A percentile compares a stretch with the other conserved stretches of the same genome.
Conservation (phyloP, 2,329 filamentous ascomycete species). For the Coniella vitis region DNA sequence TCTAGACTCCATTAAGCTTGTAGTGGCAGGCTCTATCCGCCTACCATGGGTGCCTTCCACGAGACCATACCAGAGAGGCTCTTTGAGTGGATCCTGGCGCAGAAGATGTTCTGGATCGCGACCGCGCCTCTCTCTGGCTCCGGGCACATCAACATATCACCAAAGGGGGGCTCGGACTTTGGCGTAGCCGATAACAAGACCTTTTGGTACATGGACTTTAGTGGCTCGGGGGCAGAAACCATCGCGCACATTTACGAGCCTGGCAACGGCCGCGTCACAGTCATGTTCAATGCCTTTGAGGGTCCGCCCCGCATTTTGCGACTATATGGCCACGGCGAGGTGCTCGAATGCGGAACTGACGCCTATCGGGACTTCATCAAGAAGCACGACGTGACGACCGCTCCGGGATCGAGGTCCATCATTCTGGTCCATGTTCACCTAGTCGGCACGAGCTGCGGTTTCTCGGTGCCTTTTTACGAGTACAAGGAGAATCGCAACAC, state of each 20-base stretch:
- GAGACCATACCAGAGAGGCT: constrained; percentile 44
- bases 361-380: constrained; percentile 29
- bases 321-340: constrained; percentile 31
- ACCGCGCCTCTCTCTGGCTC: constrained; percentile 60
- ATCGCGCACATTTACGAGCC: constrained; percentile 66
- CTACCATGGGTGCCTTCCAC: constrained; percentile 12
- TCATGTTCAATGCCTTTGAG: constrained; percentile 57
- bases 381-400: constrained; percentile 22
- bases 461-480: constrained; percentile 32
- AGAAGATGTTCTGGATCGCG: constrained; percentile 70
- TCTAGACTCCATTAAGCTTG: not conserved
- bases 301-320: constrained; percentile 32
- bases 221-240: constrained; percentile 70
- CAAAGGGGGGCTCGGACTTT: constrained; percentile 64
- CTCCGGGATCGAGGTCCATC: constrained; percentile 28
- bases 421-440: constrained; percentile 33
- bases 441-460: constrained; percentile 33
- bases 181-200: constrained; percentile 50
- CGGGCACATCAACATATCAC: constrained; percentile 67
- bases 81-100: constrained; percentile 55
- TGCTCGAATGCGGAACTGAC: constrained; percentile 27
- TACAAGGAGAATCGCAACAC: constrained; percentile 31
- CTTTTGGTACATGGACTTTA: constrained; percentile 67
- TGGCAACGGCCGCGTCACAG: constrained; percentile 60
- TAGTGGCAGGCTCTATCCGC: not conserved